Conservation (phyloP, 2,329 filamentous ascomycete species). For the Nakataea oryzae region DNA sequence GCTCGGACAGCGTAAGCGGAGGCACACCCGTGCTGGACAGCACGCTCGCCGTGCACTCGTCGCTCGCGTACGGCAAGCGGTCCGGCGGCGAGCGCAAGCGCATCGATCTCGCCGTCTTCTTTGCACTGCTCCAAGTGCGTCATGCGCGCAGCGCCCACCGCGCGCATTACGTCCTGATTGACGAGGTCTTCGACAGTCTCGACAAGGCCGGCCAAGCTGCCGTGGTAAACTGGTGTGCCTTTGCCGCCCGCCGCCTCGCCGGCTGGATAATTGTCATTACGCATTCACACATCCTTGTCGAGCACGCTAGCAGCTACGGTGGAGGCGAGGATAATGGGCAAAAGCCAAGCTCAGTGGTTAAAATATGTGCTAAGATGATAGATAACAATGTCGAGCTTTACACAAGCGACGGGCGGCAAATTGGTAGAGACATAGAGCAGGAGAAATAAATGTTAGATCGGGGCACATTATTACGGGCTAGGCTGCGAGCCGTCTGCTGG, state of each 20-base stretch:
- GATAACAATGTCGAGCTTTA: too few species aligned
- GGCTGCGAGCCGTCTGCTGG: too few species aligned
- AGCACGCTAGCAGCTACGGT: background rate
- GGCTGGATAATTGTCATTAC: background rate
- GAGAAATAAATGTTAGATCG: too few species aligned
- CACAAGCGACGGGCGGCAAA: too few species aligned
- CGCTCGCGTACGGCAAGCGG: slow-evolving; percentile 19
- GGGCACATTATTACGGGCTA: too few species aligned
- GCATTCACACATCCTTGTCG: background rate
- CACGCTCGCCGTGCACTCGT: slow-evolving; percentile 10
- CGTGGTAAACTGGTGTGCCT: slow-evolving; percentile 8
- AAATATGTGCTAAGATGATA: background rate
- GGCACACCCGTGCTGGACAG: slow-evolving; percentile 11
- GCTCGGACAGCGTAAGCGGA: background rate
- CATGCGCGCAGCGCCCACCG: slow-evolving; percentile 17
- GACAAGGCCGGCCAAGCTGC: slow-evolving; percentile 18
- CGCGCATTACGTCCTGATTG: slow-evolving; percentile 20
- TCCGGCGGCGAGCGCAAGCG: slow-evolving; percentile 24
- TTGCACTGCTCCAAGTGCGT: slow-evolving; percentile 17
- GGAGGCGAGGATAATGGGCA: background rate
- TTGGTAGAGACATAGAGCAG: too few species aligned
- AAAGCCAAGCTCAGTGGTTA: background rate
- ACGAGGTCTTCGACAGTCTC: slow-evolving; percentile 22
- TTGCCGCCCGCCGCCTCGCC: background rate
- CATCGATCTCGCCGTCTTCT: slow-evolving; percentile 22